Base-by-base conservation (phyloP, 1,284 basidiomycete species). In the Boletus semigastroideus region DNA sequence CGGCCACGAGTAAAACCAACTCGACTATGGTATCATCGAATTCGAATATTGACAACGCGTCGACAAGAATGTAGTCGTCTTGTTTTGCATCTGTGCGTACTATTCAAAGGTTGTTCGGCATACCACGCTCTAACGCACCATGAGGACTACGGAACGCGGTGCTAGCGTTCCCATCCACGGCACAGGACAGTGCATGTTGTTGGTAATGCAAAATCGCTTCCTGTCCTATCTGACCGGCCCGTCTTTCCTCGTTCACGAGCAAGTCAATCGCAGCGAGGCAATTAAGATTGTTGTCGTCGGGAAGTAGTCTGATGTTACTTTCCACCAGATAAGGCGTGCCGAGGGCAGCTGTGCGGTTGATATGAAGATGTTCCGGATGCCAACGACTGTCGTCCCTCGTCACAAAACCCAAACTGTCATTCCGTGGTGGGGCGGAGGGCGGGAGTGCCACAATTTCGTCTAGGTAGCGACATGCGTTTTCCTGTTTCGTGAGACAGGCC, bases 81-180 rank as follows among this genome's bases (percentile, higher is more conserved):
- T 59, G 54, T 47, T 60, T 66, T 39, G 71, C 74, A 37, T 57
- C 59, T 62, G 67, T 68, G 53, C 14, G 36, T 53, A 48, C 31
- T 47, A 39, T 28, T 57, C 27, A 58, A 43, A 60, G 45, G 10
- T 5, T 38, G 41, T n/a, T 13, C 19, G 16, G 20, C 17, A 14
- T 17, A 43, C 25, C 13, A 25, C 10, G 20, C 36, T 49, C 39
- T 30, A 41, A 66, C 74, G 49, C 55, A 83, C 83, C 62, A 54
- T 64, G 52, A 22, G 67, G 61, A 61, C 82, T 82, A 40, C 71
- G 70, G 59, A 86, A 87, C 3, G 67, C 72, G 33, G 82, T 84
- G 9, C 65, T 63, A 1, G 63, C 51, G 19, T 71, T 61, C 14
- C 77, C 75, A 67, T 87, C 84, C 4, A 84, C 82, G 5, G 82